A percentile compares a stretch with the other conserved stretches of the same genome.
Conservation (phyloP, 495 filamentous ascomycete genomes). For the Penicillium diatomitis region DNA sequence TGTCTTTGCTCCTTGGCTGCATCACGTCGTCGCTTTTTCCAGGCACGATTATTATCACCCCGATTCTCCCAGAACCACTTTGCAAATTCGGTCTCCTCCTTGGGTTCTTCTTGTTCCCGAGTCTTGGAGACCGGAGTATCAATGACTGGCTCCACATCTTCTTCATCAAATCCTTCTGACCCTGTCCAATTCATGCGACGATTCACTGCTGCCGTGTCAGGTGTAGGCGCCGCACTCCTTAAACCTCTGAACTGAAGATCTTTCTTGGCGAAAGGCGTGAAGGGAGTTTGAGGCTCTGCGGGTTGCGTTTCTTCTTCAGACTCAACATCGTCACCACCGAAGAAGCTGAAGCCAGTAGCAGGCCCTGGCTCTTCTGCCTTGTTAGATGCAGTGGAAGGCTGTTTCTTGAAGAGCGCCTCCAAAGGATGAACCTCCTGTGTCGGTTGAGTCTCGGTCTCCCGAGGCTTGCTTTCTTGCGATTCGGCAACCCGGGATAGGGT, state of each 20-base stretch:
- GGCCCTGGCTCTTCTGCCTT: conserved; percentile 32
- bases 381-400: conserved; percentile 30
- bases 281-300: conserved; percentile 66
- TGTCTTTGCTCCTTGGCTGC: conserved; percentile 80
- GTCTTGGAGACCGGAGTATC: conserved; percentile 29
- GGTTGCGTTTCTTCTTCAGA: conserved; percentile 31
- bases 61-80: conserved; percentile 91
- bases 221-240: conserved; percentile 85
- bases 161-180: conserved; percentile 26
- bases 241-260: conserved; percentile 65
- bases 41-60: conserved; percentile 80
- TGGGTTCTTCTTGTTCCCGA: conserved; percentile 6
- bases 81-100: conserved; percentile 60
- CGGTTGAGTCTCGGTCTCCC: conserved; percentile 8
- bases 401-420: conserved; percentile 81
- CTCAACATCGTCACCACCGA: conserved; percentile 47
- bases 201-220: conserved; percentile 74
- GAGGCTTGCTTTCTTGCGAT: too few relatives aligned
- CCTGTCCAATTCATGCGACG: conserved; percentile 26
- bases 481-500: too few relatives aligned
- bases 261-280: conserved; percentile 68
- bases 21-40: conserved; percentile 78
- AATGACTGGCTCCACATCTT: conserved; percentile 20
- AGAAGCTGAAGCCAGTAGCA: conserved; percentile 53
- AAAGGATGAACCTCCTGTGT: conserved; percentile 64